phyloP scores from a whole-genome alignment of 129 eudicot genomes.

The Flaveria ramosissima region DNA sequence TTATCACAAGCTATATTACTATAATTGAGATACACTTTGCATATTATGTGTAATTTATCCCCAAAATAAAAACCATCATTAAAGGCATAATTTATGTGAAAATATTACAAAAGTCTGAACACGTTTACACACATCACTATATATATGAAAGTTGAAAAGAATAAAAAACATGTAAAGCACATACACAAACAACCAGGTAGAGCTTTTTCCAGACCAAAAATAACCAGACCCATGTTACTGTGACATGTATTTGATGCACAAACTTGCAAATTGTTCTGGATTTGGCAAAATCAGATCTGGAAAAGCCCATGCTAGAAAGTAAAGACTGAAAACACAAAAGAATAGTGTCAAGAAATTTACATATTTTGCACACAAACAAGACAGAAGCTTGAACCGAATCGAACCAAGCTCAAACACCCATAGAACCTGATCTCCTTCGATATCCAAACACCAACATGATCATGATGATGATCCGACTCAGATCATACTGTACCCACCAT shows the following conservation, averaged over 20 bases:
- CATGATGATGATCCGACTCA: neutral
- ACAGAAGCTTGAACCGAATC: neutral
- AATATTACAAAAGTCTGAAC: no score
- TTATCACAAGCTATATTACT: no score
- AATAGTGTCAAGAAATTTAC: constrained; percentile 23
- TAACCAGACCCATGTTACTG: neutral
- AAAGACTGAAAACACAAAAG: constrained; percentile 3
- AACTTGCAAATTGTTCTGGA: neutral
- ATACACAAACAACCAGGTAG: neutral
- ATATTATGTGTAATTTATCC: no score
- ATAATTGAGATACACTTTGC: no score
- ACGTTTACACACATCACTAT: no score
- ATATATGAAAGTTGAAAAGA: neutral
- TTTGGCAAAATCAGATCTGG: neutral
- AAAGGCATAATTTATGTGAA: no score
- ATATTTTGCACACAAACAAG: constrained; percentile 8
- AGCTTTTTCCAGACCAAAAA: neutral
- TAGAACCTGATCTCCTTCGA: neutral
- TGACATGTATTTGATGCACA: neutral
- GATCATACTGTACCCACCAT: constrained; percentile 34
- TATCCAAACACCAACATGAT: constrained; percentile 5
- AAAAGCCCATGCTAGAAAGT: neutral
- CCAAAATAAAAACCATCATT: no score
- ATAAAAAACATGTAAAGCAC: neutral
- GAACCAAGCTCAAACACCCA: neutral